A percentile compares a stretch with the other conserved stretches of the same genome.
These are phyloP conservation scores for Naganishia vaughanmartiniae DNA, from an alignment of 768 basidiomycete species.

Conservation along the genomic window DNA sequence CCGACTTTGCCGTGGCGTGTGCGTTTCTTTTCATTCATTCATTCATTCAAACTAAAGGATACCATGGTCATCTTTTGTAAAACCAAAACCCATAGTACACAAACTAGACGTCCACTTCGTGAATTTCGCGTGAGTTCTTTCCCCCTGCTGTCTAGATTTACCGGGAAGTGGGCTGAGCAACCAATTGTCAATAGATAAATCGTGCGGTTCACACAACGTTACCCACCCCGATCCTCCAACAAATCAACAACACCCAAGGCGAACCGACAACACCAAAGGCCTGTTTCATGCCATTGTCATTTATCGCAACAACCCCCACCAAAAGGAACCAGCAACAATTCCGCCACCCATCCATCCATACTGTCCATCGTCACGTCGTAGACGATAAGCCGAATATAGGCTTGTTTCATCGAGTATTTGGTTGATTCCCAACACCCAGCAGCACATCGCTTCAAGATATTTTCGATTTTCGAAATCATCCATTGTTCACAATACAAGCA, in stretches of 20 bases:
- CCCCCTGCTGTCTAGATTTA: background rate
- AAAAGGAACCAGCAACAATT: constrained; percentile 25
- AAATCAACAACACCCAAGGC: background rate
- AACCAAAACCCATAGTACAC: background rate
- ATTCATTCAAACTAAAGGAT: background rate
- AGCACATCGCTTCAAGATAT: background rate
- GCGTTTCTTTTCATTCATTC: no score
- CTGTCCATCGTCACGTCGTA: constrained; percentile 16
- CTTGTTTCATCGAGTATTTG: constrained; percentile 20
- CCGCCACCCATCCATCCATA: constrained; percentile 15
- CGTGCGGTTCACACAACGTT: background rate
- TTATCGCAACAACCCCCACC: constrained; percentile 19
- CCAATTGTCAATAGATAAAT: background rate
- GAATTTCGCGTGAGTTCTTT: background rate
- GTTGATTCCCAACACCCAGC: constrained; percentile 12
- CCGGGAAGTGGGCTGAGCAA: background rate
- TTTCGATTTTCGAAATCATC: background rate
- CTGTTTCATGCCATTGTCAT: constrained; percentile 31
- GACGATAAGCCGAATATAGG: constrained; percentile 28
- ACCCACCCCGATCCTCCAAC: background rate
- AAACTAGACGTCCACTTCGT: background rate
- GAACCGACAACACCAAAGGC: constrained; percentile 3
- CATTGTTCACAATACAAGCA: background rate
- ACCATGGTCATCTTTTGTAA: background rate
- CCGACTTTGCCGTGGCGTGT: no score